phyloP scores from a whole-genome alignment of 2,329 filamentous ascomycete species.

The Beauveria medogensis region DNA sequence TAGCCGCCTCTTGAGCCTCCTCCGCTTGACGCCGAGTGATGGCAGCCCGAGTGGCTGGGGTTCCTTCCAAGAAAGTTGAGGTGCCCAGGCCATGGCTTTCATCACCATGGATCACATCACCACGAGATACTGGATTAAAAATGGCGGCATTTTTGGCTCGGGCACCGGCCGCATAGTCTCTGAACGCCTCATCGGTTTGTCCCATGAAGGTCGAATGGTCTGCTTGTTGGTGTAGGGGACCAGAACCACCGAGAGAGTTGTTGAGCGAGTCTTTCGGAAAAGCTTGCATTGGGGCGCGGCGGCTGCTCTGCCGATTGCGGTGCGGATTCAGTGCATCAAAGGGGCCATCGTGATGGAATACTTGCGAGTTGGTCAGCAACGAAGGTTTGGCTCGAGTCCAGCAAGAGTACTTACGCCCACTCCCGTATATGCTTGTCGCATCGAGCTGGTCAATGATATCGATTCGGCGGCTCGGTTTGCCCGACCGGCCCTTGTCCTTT shows the following conservation, averaged over 20 bases:
- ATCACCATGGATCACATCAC: constrained; percentile 73
- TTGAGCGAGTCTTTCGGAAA: constrained; percentile 91
- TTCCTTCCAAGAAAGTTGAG: constrained; percentile 90
- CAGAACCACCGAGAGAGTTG: constrained; percentile 81
- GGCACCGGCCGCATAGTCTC: constrained; percentile 56
- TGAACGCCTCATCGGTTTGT: constrained; percentile 73
- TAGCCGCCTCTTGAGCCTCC: constrained; percentile 47
- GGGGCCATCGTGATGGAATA: constrained; percentile 95
- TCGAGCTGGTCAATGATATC: constrained; percentile 96
- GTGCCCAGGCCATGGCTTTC: constrained; percentile 80
- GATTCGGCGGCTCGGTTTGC: constrained; percentile 45
- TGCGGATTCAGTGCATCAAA: constrained; percentile 95
- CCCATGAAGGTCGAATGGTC: constrained; percentile 89
- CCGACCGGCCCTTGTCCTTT: constrained; percentile 40
- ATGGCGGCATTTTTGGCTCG: constrained; percentile 33
- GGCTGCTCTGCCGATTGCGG: constrained; percentile 76
- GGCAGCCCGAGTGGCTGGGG: constrained; percentile 73
- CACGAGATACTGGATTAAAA: constrained; percentile 61
- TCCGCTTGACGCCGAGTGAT: constrained; percentile 70
- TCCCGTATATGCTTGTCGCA: constrained; percentile 91
- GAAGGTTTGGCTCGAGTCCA: background rate
- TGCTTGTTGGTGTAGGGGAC: constrained; percentile 71
- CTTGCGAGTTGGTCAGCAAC: constrained; percentile 36
- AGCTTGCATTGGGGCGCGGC: constrained; percentile 87
- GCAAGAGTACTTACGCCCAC: constrained; percentile 59